A percentile compares a stretch with the other conserved stretches of the same genome.
phyloP scores from a whole-genome alignment of 352 stramenopile species.

The Phytophthora colocasiae region DNA sequence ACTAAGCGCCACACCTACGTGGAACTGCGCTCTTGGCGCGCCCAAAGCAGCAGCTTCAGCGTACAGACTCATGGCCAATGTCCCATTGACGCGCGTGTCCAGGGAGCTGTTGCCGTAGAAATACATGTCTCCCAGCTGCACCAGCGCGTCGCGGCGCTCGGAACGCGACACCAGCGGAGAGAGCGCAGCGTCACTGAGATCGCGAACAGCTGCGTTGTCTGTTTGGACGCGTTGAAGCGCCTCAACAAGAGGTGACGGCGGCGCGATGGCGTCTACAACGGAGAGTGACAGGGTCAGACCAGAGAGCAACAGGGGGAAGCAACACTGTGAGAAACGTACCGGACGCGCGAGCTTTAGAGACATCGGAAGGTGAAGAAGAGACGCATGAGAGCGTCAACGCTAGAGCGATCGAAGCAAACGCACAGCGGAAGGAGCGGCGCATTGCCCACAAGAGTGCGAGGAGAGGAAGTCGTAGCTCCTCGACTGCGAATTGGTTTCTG shows the following conservation, averaged over 20 bases:
- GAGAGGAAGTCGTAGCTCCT: not conserved
- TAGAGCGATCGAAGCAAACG: conserved; percentile 19
- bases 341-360: conserved; percentile 32
- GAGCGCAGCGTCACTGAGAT: conserved; percentile 57
- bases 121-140: conserved; percentile 76
- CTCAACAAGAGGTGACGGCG: conserved; percentile 34
- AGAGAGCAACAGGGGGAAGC: not conserved
- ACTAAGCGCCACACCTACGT: conserved; percentile 83
- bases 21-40: conserved; percentile 79
- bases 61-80: conserved; percentile 77
- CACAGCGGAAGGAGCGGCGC: conserved; percentile 20
- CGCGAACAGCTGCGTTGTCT: conserved; percentile 39
- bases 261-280: conserved; percentile 30
- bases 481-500: conserved; percentile 33
- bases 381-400: conserved; percentile 8
- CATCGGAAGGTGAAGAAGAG: conserved; percentile 18
- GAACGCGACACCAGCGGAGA: conserved; percentile 31
- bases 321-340: conserved; percentile 13
- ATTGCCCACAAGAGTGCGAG: conserved; percentile 19
- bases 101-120: conserved; percentile 83
- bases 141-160: conserved; percentile 62
- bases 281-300: conserved; percentile 5
- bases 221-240: conserved; percentile 30
- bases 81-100: conserved; percentile 66
- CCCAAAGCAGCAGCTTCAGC: conserved; percentile 62